Evolutionary conservation across 805 yeast genomes (phyloP).

Genomic region (Wickerhamiella sorbophila): DNA sequence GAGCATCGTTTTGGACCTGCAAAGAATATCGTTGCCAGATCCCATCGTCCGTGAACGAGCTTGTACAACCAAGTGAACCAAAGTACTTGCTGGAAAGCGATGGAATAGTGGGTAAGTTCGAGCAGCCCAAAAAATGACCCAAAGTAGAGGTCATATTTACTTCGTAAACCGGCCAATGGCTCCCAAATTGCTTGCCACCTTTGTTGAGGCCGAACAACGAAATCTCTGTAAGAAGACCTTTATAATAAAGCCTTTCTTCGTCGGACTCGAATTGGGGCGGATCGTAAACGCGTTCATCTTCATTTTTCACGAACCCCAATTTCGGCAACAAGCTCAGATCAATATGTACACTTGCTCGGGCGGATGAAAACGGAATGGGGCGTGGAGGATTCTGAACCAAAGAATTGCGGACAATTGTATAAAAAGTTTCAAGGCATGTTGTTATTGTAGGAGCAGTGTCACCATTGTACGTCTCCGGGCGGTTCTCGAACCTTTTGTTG

Average conservation of each 20-base stretch:
- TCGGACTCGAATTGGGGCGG: constrained; percentile 8
- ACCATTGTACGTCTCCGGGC: neutral
- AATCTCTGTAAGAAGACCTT: neutral
- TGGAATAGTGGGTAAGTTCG: neutral
- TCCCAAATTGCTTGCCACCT: neutral
- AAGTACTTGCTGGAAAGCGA: constrained; percentile 10
- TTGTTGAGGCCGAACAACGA: neutral
- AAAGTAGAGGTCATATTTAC: neutral
- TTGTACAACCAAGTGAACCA: constrained; percentile 12
- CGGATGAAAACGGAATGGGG: constrained; percentile 40
- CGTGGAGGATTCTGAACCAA: constrained; percentile 36
- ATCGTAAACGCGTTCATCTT: constrained; percentile 4
- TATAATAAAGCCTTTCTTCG: neutral
- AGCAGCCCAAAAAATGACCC: neutral
- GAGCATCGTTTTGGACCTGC: constrained; percentile 31
- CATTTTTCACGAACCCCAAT: constrained; percentile 18
- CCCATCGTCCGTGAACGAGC: constrained; percentile 28
- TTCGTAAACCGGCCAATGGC: neutral
- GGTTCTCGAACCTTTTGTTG: constrained; percentile 26
- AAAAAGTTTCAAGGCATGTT: constrained; percentile 47
- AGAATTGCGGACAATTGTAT: constrained; percentile 56
- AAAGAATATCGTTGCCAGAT: constrained; percentile 35
- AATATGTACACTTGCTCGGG: constrained; percentile 41
- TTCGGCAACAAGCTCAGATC: constrained; percentile 37
- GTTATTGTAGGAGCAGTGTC: constrained; percentile 24